A percentile compares a stretch with the other conserved stretches of the same genome.
phyloP scores from a whole-genome alignment of 2,329 filamentous ascomycete genomes.

The Aureobasidium lini region DNA sequence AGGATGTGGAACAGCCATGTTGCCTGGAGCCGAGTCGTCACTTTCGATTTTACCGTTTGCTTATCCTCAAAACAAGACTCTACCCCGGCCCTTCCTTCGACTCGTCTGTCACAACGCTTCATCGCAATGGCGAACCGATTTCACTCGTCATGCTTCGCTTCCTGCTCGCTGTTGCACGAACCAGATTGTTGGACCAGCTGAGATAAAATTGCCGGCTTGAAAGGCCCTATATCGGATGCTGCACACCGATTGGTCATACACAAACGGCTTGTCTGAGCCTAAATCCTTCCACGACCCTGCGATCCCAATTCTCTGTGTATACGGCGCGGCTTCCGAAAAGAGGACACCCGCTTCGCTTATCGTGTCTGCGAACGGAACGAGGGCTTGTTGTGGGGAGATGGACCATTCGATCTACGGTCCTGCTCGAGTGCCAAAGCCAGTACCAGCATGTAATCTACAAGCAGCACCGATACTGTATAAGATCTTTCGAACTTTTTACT shows the following conservation, averaged over 20 bases:
- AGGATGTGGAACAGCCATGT: neutral
- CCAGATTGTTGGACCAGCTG: neutral
- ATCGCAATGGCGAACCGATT: neutral
- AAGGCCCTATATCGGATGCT: neutral
- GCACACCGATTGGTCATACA: neutral
- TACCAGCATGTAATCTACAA: neutral
- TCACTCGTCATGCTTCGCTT: neutral
- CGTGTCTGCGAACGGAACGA: neutral
- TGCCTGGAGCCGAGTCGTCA: neutral
- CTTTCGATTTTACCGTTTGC: constrained; percentile 1
- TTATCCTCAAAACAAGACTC: neutral
- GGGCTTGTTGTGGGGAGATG: neutral
- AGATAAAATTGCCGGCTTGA: neutral
- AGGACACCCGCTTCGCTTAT: neutral
- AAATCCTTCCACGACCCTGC: neutral
- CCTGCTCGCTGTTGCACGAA: neutral
- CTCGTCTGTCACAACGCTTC: too few relatives aligned
- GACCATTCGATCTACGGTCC: neutral
- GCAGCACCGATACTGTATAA: too few relatives aligned
- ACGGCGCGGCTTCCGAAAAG: neutral
- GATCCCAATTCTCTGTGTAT: neutral
- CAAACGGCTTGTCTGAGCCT: neutral
- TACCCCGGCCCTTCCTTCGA: too few relatives aligned
- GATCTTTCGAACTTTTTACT: too few relatives aligned
- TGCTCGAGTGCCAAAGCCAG: neutral